Base-by-base conservation (phyloP, 148 eudicot genomes). In the Dysphania ambrosioides region DNA sequence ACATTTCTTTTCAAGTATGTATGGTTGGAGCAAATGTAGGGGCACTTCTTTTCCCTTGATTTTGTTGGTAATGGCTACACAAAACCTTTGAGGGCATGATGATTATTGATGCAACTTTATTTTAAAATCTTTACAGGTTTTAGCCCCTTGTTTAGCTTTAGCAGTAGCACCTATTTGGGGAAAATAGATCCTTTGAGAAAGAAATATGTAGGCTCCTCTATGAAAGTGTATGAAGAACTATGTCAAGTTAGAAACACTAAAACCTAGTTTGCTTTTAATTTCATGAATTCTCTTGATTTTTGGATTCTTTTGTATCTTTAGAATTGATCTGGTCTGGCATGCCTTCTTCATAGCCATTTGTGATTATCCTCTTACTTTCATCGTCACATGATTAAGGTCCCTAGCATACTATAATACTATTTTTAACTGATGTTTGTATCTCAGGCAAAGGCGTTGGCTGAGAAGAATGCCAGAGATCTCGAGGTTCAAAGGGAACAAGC, bases 361-460 rank as follows among this genome's bases (percentile, higher is more conserved):
- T 70, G 21, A 61, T 32, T 57, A 36, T 56, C 13, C 19, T 21
- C 29, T 71, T 55, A 51, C 21, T 71, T 51, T 32, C 26, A 18
- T 12, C 6, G 12, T 0, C 8, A 15, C 40, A 19, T 24, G 76
- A 29, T 8, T 8, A 4, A 36, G 40, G 40, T 4, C 40, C 23
- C 32, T 30, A n/a, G 19, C 11, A 23, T 34, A 13, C 10, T 59
- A 32, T 63, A 41, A n/a, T 32, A 23, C 16, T 42, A 11, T 16
- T n/a, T n/a, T n/a, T n/a, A n/a, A n/a, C n/a, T n/a, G n/a, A n/a
- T 68, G 63, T 64, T 66, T 80, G 65, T 64, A 64, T 77, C 65
- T 10, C 83, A 85, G 88, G 76, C 65, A 57, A 85, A 75, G 78
- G 88, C 88, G 64, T 70, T 85, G 78, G 88, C 83, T 56, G 88